Conservation (phyloP, 2,329 filamentous ascomycete species). For the Beauveria caledonica region DNA sequence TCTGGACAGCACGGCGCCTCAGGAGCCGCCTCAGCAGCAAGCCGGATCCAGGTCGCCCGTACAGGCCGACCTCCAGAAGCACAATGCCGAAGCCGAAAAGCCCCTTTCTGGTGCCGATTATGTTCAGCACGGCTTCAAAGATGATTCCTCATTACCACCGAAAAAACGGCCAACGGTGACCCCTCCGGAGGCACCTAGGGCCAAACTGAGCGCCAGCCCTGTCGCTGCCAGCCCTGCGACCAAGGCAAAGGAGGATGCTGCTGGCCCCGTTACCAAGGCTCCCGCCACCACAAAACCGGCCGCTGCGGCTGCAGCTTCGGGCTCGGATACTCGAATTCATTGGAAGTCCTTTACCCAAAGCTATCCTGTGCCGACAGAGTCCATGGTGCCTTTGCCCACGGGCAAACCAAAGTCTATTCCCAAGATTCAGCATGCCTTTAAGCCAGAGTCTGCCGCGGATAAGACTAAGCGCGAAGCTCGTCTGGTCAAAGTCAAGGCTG, state of each 20-base stretch:
- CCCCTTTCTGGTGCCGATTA: background rate
- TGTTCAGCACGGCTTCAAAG: background rate
- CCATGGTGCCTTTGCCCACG: conserved; percentile 68
- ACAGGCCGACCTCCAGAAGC: background rate
- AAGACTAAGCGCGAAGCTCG: conserved; percentile 57
- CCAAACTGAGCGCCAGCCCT: background rate
- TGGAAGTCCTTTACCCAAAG: conserved; percentile 70
- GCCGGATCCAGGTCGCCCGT: background rate
- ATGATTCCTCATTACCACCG: background rate
- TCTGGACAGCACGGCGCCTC: background rate
- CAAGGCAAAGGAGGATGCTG: background rate
- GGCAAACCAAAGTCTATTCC: conserved; percentile 63
- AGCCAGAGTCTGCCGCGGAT: conserved; percentile 51
- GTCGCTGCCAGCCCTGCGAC: background rate
- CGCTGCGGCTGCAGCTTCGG: background rate
- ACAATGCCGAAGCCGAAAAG: background rate
- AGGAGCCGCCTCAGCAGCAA: background rate
- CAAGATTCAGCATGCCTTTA: conserved; percentile 66
- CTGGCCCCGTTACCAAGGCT: background rate
- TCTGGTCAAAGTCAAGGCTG: conserved; percentile 58
- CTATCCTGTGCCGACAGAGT: conserved; percentile 65
- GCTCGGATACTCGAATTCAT: conserved; percentile 31
- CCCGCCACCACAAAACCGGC: background rate
- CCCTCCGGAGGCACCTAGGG: background rate
- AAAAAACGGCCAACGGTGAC: background rate